Evolutionary conservation across 2,329 filamentous ascomycete genomes (phyloP), one percentile per base, ranked within the genome.

Genomic region (Metarhizium humberi): DNA sequence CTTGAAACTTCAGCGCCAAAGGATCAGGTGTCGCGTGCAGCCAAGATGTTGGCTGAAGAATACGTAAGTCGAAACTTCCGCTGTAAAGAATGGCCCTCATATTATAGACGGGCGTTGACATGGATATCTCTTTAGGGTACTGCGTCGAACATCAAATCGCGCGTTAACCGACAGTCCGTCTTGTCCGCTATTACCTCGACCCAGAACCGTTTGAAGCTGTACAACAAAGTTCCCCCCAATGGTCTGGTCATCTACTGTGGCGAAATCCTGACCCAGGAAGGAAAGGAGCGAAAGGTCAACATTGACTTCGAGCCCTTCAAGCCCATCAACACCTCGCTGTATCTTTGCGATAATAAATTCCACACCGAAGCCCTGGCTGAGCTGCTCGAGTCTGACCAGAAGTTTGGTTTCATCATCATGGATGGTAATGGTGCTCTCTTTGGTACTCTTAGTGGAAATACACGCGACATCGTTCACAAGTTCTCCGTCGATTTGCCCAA

Each of bases 41-140:
- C 94, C 58, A 97, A 97, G 83, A 99, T 99, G 94, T 88, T 99
- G 86, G 95, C 95, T 79, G 94, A 99, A 96, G 92, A 96, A 89
- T 96, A 94, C 71, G 90, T 94, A 82, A 63, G 88, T 56, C 13
- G 40, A 53, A 48, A 34, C 14, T 7, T 8, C 14, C n/a, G 14
- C 45, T 46, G 16, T 3, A 25, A 29, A n/a, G 3, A 30, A 43
- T 36, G 25, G 30, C 49, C 18, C 36, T 30, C 11, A 42, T 10
- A 25, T 20, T 11, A 18, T 34, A 25, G 16, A 13, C 4, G 4
- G 6, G 14, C 10, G 25, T 60, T 68, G 50, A 69, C 61, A 42
- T 56, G 51, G 20, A 38, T n/a, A 32, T 40, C 36, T 42, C 58
- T 46, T 42, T 63, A 94, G 90, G 94, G 94, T 71, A 99, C 94